These are phyloP conservation scores for Neoconidiobolus thromboides DNA, from an alignment of 371 early-diverging fungal species.

Conservation along the genomic window DNA sequence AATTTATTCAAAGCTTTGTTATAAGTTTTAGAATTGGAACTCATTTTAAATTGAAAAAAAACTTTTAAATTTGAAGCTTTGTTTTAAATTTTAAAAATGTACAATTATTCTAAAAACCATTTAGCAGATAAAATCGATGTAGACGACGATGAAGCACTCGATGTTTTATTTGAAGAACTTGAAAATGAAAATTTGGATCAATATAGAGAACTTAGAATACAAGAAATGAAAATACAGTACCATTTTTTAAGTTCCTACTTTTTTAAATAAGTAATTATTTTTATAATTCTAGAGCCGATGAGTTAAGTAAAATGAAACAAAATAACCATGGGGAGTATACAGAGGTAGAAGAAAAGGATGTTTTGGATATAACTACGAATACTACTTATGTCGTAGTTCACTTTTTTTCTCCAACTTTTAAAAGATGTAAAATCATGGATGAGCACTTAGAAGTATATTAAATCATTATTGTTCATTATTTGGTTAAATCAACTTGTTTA, in stretches of 20 bases:
- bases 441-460: conserved; percentile 53
- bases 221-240: conserved; percentile 1
- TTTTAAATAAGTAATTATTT: not conserved
- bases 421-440: conserved; percentile 85
- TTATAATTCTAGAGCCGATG: conserved; percentile 20
- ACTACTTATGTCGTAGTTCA: conserved; percentile 63
- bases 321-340: conserved; percentile 61
- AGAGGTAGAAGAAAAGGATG: conserved; percentile 69
- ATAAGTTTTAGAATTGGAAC: too few species aligned
- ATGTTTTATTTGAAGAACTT: not conserved
- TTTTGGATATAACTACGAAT: conserved; percentile 62
- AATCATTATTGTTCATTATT: not conserved
- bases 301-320: conserved; percentile 37
- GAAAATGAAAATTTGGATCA: not conserved
- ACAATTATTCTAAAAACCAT: not conserved
- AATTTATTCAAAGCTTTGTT: too few species aligned
- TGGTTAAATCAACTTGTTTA: conserved; percentile 30
- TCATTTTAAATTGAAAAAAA: too few species aligned
- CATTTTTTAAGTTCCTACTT: not conserved
- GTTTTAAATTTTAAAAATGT: too few species aligned
- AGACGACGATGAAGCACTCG: conserved; percentile 1
- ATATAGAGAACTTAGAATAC: not conserved
- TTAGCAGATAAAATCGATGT: conserved; percentile 4
- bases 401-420: conserved; percentile 82
- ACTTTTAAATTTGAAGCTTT: too few species aligned